phyloP scores from a whole-genome alignment of 1,284 basidiomycete genomes.

The Farysia itapuensis region DNA sequence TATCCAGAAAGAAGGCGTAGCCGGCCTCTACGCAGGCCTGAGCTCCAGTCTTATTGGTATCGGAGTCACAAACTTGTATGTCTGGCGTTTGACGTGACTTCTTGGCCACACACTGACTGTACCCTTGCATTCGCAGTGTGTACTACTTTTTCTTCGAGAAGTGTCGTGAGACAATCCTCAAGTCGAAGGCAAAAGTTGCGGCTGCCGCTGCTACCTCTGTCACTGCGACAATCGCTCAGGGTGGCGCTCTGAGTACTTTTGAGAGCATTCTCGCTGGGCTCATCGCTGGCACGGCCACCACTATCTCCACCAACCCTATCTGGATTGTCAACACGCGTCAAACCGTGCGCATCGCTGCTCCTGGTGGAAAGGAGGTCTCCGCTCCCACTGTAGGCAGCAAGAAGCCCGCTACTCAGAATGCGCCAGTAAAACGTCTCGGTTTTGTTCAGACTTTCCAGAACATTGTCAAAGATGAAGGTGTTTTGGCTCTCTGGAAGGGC shows the following conservation, averaged over 20 bases:
- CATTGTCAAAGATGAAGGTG: slow-evolving; percentile 77
- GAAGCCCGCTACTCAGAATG: slow-evolving; percentile 7
- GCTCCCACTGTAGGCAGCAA: slow-evolving; percentile 1
- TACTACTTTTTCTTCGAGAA: slow-evolving; percentile 62
- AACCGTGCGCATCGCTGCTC: slow-evolving; percentile 58
- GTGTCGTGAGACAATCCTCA: slow-evolving; percentile 55
- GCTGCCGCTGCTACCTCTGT: slow-evolving; percentile 60
- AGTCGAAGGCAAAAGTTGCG: slow-evolving; percentile 60
- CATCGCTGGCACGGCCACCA: slow-evolving; percentile 87
- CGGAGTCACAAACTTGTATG: slow-evolving; percentile 81
- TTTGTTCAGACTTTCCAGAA: slow-evolving; percentile 69
- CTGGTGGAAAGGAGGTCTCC: neutral
- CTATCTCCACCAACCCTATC: slow-evolving; percentile 87
- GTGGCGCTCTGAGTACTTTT: slow-evolving; percentile 69
- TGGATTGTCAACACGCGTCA: slow-evolving; percentile 73
- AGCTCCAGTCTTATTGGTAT: slow-evolving; percentile 85
- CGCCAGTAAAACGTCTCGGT: slow-evolving; percentile 39
- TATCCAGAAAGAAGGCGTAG: slow-evolving; percentile 79
- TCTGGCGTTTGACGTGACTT: neutral
- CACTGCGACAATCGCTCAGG: slow-evolving; percentile 49
- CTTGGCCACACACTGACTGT: neutral
- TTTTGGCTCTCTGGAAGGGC: slow-evolving; percentile 87
- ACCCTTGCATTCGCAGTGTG: slow-evolving; percentile 47
- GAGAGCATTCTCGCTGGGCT: slow-evolving; percentile 89
- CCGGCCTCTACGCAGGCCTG: slow-evolving; percentile 85